Evolutionary conservation across 495 filamentous ascomycete species (phyloP).

Genomic region (Talaromyces adpressus): DNA sequence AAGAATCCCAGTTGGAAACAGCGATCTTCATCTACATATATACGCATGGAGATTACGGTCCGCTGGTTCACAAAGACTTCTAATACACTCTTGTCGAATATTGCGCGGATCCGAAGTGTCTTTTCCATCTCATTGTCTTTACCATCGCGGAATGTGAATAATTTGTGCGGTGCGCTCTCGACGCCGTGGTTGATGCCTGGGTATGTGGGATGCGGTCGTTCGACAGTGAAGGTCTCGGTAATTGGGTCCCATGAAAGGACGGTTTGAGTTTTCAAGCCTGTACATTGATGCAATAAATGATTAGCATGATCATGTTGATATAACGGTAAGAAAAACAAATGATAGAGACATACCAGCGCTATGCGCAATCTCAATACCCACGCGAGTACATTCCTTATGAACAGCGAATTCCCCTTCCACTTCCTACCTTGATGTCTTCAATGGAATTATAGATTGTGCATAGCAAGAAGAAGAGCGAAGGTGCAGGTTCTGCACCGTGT

Average conservation of each 20-base stretch:
- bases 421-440: conserved; percentile 26
- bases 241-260: conserved; percentile 23
- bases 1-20: not conserved
- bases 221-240: conserved; percentile 27
- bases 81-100: conserved; percentile 30
- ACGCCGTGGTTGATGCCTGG: conserved; percentile 23
- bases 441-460: not conserved
- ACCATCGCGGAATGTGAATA: conserved; percentile 22
- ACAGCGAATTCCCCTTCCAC: conserved; percentile 23
- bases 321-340: too few species aligned
- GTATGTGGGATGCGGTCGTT: conserved; percentile 19
- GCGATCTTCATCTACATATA: conserved; percentile 14
- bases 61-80: conserved; percentile 36
- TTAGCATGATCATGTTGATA: too few species aligned
- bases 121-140: conserved; percentile 19
- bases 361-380: conserved; percentile 20
- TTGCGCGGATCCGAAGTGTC: conserved; percentile 25
- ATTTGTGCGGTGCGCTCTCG: conserved; percentile 28
- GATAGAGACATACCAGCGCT: conserved; percentile 17
- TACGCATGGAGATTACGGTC: conserved; percentile 29
- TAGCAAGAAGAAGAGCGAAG: not conserved
- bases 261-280: conserved; percentile 16
- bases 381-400: conserved; percentile 16
- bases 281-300: not conserved
- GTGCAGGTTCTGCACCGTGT: not conserved